A percentile compares a stretch with the other conserved stretches of the same genome.
Conservation (phyloP, 129 eudicot genomes). For the Flaveria brownii region DNA sequence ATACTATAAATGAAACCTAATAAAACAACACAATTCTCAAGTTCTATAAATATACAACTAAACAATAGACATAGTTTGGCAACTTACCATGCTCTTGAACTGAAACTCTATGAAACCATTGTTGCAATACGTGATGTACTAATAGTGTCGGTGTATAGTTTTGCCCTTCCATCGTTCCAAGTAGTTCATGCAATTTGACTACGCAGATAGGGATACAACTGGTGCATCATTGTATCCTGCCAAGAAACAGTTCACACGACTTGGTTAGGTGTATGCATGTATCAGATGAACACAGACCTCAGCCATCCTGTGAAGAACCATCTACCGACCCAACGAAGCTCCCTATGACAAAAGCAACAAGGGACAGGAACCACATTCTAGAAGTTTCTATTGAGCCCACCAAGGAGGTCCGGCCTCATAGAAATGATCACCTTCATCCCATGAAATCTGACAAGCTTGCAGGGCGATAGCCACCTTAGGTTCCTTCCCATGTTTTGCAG, state of each 20-base stretch:
- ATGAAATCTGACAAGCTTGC: constrained; percentile 90
- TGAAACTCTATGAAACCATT: neutral
- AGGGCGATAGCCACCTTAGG: constrained; percentile 81
- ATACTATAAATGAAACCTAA: neutral
- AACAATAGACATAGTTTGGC: neutral
- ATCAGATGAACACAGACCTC: constrained; percentile 5
- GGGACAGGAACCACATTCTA: neutral
- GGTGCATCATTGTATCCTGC: neutral
- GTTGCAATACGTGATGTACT: constrained; percentile 7
- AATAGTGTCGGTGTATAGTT: constrained; percentile 1
- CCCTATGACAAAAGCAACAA: neutral
- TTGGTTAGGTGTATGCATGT: too few species aligned
- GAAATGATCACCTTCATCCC: constrained; percentile 74
- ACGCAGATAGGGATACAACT: neutral
- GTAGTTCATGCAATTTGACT: neutral
- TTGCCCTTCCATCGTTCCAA: constrained; percentile 17
- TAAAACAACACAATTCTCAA: neutral
- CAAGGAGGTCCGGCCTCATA: constrained; percentile 89
- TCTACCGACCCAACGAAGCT: neutral
- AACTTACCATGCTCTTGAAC: constrained; percentile 13
- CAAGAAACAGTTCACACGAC: too few species aligned
- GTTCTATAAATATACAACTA: neutral
- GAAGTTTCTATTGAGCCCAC: constrained; percentile 55
- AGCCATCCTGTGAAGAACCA: neutral
- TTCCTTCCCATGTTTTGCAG: constrained; percentile 78